A percentile compares a stretch with the other conserved stretches of the same genome.
Evolutionary conservation across 1,139 yeast species (phyloP).

Genomic region (Taiozyma sp.): DNA sequence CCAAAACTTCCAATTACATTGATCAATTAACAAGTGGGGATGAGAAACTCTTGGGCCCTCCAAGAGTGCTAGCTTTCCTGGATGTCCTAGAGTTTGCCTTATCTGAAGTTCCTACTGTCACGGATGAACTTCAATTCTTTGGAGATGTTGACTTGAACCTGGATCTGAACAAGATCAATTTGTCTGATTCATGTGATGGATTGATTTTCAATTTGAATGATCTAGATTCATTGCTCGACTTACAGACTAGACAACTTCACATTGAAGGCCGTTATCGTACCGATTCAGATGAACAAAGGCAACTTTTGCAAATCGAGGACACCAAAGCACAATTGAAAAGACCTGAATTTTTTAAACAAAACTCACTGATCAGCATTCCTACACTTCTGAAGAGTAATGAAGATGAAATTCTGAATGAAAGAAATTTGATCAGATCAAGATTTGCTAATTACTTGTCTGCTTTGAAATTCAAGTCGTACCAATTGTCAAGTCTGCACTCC

Average conservation of each 20-base stretch:
- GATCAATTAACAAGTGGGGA: conserved; percentile 41
- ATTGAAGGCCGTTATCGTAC: conserved; percentile 18
- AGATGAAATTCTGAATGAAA: conserved; percentile 16
- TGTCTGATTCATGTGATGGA: conserved; percentile 23
- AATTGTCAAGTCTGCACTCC: conserved; percentile 60
- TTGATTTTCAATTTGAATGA: conserved; percentile 27
- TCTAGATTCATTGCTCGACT: conserved; percentile 27
- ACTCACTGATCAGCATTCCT: conserved; percentile 23
- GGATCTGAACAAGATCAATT: conserved; percentile 23
- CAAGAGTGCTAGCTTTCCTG: conserved; percentile 60
- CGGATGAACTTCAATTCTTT: conserved; percentile 27
- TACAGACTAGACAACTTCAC: conserved; percentile 20
- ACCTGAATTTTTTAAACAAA: conserved; percentile 19
- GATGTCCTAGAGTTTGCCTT: conserved; percentile 57
- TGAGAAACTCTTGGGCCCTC: conserved; percentile 36
- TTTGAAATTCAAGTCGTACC: conserved; percentile 44
- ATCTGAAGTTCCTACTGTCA: conserved; percentile 27
- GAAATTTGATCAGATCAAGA: conserved; percentile 27
- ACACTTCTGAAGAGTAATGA: conserved; percentile 18
- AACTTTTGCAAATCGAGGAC: conserved; percentile 19
- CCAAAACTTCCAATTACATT: conserved; percentile 51
- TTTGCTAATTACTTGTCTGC: conserved; percentile 40
- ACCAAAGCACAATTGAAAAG: conserved; percentile 26
- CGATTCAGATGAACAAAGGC: conserved; percentile 11
- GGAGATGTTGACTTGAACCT: conserved; percentile 33